Evolutionary conservation across 1,284 basidiomycete genomes (phyloP).

Genomic region (Rhodotorula sp.): DNA sequence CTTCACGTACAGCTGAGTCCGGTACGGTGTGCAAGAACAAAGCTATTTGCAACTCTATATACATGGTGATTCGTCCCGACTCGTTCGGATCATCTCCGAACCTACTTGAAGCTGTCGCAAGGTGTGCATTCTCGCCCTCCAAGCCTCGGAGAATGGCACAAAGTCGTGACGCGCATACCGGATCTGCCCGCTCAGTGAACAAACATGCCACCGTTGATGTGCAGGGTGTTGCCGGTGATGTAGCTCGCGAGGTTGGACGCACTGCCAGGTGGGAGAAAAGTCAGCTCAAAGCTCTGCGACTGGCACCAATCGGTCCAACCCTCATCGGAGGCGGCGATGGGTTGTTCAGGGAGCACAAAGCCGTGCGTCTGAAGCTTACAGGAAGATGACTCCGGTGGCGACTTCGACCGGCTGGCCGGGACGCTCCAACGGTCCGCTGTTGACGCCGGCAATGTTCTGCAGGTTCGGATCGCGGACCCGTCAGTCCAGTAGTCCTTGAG

Average conservation of each 20-base stretch:
- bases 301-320: neutral
- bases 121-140: no score
- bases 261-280: neutral
- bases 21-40: no score
- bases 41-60: no score
- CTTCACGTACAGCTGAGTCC: no score
- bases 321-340: neutral
- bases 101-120: no score
- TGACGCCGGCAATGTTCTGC: conserved; percentile 21
- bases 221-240: conserved; percentile 53
- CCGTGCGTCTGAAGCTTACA: conserved; percentile 36
- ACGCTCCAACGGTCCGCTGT: conserved; percentile 51
- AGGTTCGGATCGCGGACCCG: neutral
- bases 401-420: conserved; percentile 61
- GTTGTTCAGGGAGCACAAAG: neutral
- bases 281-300: neutral
- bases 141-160: neutral
- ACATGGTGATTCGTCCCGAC: no score
- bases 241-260: conserved; percentile 58
- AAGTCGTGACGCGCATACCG: neutral
- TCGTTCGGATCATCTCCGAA: no score
- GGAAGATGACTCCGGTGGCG: conserved; percentile 59
- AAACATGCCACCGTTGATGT: conserved; percentile 50
- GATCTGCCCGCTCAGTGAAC: neutral
- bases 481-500: neutral